phyloP scores from a whole-genome alignment of 805 yeast genomes.

The Yamadazyma akitaensis region DNA sequence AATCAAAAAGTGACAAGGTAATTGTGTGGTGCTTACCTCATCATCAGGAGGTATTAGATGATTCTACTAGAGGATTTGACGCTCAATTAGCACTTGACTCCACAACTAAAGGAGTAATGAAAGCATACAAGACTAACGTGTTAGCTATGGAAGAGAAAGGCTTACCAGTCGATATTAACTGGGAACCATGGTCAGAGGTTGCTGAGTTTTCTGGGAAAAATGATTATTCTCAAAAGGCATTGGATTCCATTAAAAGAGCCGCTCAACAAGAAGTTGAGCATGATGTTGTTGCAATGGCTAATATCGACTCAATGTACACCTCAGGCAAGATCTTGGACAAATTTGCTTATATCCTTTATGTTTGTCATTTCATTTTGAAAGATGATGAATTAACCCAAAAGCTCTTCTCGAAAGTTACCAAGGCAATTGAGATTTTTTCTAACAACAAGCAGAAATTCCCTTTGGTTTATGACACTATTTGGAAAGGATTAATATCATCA shows the following conservation, averaged over 20 bases:
- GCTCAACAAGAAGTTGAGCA: conserved; percentile 53
- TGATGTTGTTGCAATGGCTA: conserved; percentile 55
- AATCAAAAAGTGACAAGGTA: conserved; percentile 22
- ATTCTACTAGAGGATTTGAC: conserved; percentile 20
- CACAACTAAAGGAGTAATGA: conserved; percentile 49
- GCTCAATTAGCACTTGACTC: conserved; percentile 42
- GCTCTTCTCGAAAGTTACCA: conserved; percentile 57
- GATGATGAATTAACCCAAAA: conserved; percentile 50
- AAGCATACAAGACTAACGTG: conserved; percentile 38
- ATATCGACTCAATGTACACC: conserved; percentile 83
- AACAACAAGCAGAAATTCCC: conserved; percentile 43
- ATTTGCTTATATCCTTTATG: conserved; percentile 82
- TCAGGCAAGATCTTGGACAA: conserved; percentile 87
- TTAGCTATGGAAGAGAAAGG: conserved; percentile 39
- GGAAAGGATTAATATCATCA: conserved; percentile 26
- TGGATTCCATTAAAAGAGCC: conserved; percentile 40
- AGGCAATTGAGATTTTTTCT: conserved; percentile 68
- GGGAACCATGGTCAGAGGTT: conserved; percentile 59
- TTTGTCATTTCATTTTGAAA: conserved; percentile 60
- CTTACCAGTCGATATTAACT: conserved; percentile 39
- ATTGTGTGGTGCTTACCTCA: conserved; percentile 54
- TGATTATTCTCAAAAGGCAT: conserved; percentile 27
- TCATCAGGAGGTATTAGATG: conserved; percentile 40
- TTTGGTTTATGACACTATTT: conserved; percentile 27
- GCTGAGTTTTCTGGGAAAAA: conserved; percentile 24